Evolutionary conservation across 1,284 basidiomycete species (phyloP).

Genomic region (Fomitiporia mediterranea): DNA sequence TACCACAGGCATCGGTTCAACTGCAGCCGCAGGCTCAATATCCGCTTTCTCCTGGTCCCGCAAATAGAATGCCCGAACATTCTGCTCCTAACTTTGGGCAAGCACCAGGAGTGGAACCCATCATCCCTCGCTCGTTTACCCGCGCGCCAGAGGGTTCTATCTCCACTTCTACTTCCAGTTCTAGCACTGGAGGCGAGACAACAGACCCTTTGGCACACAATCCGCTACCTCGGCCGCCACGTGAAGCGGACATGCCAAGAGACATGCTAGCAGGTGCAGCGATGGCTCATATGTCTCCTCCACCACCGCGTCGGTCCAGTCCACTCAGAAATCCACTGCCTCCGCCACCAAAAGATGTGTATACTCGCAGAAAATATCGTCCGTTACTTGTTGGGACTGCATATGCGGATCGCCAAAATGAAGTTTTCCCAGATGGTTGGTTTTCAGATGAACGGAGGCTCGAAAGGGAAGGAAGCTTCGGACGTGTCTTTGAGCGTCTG

Average conservation of each 20-base stretch:
- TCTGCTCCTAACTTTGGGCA: background rate
- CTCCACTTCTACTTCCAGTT: background rate
- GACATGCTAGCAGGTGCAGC: constrained; percentile 15
- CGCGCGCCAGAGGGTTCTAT: background rate
- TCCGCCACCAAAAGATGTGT: constrained; percentile 15
- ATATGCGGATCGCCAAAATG: constrained; percentile 9
- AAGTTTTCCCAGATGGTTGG: constrained; percentile 17
- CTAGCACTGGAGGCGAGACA: background rate
- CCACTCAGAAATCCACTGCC: constrained; percentile 17
- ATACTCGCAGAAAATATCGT: constrained; percentile 12
- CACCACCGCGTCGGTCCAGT: background rate
- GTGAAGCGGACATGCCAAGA: constrained; percentile 9
- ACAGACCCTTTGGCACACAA: constrained; percentile 8
- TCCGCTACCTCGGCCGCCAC: constrained; percentile 17
- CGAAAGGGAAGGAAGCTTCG: constrained; percentile 4
- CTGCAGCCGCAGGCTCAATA: background rate
- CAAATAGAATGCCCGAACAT: background rate
- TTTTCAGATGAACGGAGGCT: constrained; percentile 8
- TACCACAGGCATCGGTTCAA: constrained; percentile 1
- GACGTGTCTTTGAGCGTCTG: constrained; percentile 8
- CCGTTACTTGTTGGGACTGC: constrained; percentile 10
- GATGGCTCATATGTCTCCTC: constrained; percentile 6
- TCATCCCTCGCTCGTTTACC: background rate
- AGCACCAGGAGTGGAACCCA: background rate
- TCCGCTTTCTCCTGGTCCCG: background rate